Base-by-base conservation (phyloP, 805 yeast species). In the Wickerhamiella spandovensis region DNA sequence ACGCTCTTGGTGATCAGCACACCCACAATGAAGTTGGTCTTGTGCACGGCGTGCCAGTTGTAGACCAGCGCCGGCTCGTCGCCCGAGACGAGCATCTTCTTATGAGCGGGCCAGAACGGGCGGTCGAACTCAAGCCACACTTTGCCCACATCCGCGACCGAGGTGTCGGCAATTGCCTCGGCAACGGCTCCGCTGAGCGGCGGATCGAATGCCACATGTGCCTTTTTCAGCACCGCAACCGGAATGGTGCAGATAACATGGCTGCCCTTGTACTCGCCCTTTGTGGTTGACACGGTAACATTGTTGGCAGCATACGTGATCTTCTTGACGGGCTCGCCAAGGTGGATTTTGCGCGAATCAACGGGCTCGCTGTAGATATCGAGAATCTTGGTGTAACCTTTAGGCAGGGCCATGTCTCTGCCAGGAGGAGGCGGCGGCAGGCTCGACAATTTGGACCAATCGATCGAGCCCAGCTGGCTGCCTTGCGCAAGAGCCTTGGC, bases 1-100 rank as follows among this genome's bases (percentile, higher is more conserved):
- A 82, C 62, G 2, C 84, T 82, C 0, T 82, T 77, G 56, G 83
- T 89, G 22, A 81, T 80, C 38, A 87, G 67, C 39, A 79, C 68
- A 18, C 79, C 70, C 22, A 87, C 63, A 9, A 82, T 69, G 46
- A 56, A 45, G 45, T 50, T 48, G 32, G 52, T 51, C 18, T 70
- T 69, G 48, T 71, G 70, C 13, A 73, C 67, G 6, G 74, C 70
- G 21, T 78, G 73, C 64, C 75, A 70, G 64, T 86, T 86, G 42
- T 83, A 66, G 9, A 81, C 72, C 24, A 75, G 67, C 1, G 79
- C 71, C 1, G 95, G 95, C 13, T 44, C 44, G 1, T 65, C 61
- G 1, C 77, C 75, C n/a, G 76, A 54, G 0, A 76, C 68, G 9
- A 73, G 60, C 53, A 78, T 72, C 50, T 81, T 67, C 51, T 77